These are phyloP conservation scores for Truncatella angustata DNA, from an alignment of 2,329 filamentous ascomycete genomes.

Conservation along the genomic window DNA sequence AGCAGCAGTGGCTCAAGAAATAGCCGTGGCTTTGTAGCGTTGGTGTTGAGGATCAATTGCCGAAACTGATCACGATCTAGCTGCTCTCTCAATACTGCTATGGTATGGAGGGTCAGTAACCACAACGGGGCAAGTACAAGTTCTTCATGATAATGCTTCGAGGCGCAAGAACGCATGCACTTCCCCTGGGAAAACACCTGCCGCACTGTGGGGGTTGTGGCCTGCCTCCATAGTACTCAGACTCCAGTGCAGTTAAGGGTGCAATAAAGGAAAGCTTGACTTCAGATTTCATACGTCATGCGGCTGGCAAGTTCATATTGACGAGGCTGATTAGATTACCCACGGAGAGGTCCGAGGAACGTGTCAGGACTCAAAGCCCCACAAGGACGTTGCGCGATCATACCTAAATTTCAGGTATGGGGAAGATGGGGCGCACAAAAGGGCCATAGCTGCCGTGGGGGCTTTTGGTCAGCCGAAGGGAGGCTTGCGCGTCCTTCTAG, in stretches of 20 bases:
- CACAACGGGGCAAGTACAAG: no score
- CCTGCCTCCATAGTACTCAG: no score
- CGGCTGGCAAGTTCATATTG: background rate
- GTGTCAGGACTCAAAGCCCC: background rate
- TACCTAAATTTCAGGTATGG: background rate
- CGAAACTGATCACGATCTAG: background rate
- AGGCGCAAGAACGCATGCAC: no score
- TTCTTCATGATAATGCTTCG: no score
- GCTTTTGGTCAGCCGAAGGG: background rate
- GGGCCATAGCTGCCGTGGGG: background rate
- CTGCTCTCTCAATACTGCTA: background rate
- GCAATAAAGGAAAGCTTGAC: background rate
- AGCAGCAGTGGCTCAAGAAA: no score
- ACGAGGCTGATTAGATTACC: background rate
- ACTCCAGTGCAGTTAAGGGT: background rate
- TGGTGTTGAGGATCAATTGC: background rate
- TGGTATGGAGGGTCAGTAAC: no score
- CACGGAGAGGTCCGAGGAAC: background rate
- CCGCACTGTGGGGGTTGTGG: no score
- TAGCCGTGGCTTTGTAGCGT: no score
- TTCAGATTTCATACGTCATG: background rate
- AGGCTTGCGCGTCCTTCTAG: slow-evolving; percentile 1
- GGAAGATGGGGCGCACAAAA: background rate
- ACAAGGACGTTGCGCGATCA: background rate
- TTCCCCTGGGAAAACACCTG: no score